Evolutionary conservation across 2,329 filamentous ascomycete genomes (phyloP), one percentile per base, ranked within the genome.

Genomic region (Xylariaceae sp.): DNA sequence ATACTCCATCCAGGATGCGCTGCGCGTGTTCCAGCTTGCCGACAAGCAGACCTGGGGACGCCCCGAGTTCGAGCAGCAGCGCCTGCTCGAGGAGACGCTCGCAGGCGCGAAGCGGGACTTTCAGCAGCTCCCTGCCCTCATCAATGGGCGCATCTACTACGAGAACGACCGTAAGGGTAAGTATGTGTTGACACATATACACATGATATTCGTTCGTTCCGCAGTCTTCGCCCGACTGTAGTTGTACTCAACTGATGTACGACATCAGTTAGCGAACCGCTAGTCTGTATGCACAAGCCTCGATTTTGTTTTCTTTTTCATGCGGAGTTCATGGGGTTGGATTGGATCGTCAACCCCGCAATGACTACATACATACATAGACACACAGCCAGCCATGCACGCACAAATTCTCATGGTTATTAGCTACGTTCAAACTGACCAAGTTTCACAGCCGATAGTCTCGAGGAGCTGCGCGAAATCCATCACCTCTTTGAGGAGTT

Each of bases 31-130:
- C 67, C 76, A 76, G 73, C 77, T 82, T 65, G 78, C 82, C 66
- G 82, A 85, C 71, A 84, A 84, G 72, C 77, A 77, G 50, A 78
- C 80, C 62, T 85, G 83, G 83, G 80, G 78, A 0, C 73, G 76
- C 18, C 82, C 84, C 75, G 82, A 85, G 73, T 79, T 82, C 68
- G 82, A 85, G 68, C 83, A 85, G 73, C 71, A 80, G 59, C 79
- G 77, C 58, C 78, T 80, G 53, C 74, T 86, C 56, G 79, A 84
- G 66, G 74, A 77, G 42, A 75, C 78, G n/a, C 75, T 86, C 55
- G 81, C 84, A 68, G 81, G 84, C 65, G 83, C 83, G 58, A 82
- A 80, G 72, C 78, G 77, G 70, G 82, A 86, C 72, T 86, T 85
- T 64, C 82, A 85, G 72, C 78, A 82, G 67, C 74, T 86, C 60